Percentiles rank a stretch among this genome's conserved stretches.
phyloP scores from a whole-genome alignment of 2,329 filamentous ascomycete genomes.

The Neonectria neomacrospora region DNA sequence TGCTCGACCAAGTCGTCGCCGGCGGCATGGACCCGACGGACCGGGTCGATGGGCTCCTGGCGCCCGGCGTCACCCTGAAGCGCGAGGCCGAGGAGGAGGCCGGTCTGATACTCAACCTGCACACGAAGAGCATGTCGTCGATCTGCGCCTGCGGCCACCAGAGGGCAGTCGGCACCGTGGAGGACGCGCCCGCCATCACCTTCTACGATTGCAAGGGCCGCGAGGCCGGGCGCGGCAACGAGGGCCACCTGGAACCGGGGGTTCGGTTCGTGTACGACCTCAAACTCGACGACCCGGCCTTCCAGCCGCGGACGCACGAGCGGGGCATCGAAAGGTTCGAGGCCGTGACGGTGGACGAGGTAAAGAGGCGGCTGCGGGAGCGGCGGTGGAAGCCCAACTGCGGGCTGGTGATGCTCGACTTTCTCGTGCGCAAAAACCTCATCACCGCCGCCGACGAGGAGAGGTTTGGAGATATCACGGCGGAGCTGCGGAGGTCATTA shows the following conservation, averaged over 20 bases:
- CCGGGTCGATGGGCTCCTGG: slow-evolving; percentile 33
- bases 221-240: slow-evolving; percentile 43
- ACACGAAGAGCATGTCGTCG: slow-evolving; percentile 33
- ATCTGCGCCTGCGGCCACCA: neutral
- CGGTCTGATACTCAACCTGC: slow-evolving; percentile 42
- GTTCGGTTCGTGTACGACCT: slow-evolving; percentile 53
- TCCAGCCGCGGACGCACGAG: slow-evolving; percentile 41
- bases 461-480: slow-evolving; percentile 35
- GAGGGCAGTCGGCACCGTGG: slow-evolving; percentile 38
- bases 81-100: slow-evolving; percentile 52
- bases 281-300: slow-evolving; percentile 41
- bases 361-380: slow-evolving; percentile 43
- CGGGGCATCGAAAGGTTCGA: slow-evolving; percentile 46
- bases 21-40: slow-evolving; percentile 50
- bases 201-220: slow-evolving; percentile 51
- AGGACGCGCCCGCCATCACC: slow-evolving; percentile 42
- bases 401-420: slow-evolving; percentile 54
- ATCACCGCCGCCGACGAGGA: slow-evolving; percentile 41
- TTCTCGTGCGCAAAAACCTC: slow-evolving; percentile 47
- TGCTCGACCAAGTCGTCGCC: slow-evolving; percentile 52
- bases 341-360: slow-evolving; percentile 44
- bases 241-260: slow-evolving; percentile 51
- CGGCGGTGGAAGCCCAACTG: slow-evolving; percentile 53
- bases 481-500: slow-evolving; percentile 40
- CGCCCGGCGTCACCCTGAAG: slow-evolving; percentile 44